phyloP scores from a whole-genome alignment of 129 eudicot species.

The Deinandra increscens region DNA sequence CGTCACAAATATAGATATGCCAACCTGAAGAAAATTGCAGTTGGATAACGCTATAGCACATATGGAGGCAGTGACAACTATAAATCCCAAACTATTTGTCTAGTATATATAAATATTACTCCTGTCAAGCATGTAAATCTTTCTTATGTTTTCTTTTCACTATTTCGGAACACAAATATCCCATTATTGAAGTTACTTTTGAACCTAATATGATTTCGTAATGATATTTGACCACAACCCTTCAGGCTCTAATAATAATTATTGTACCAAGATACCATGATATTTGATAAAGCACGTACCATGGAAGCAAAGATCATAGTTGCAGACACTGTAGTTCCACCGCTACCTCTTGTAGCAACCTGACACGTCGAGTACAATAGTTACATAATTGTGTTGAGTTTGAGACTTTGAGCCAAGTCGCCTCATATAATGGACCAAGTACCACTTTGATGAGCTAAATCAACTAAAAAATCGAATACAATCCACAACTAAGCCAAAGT shows the following conservation, averaged over 20 bases:
- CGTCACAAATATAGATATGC: constrained; percentile 87
- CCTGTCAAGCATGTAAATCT: not conserved
- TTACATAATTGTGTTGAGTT: constrained; percentile 14
- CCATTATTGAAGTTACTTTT: not conserved
- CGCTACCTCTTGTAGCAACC: constrained; percentile 82
- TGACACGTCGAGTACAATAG: constrained; percentile 11
- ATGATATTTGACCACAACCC: no score
- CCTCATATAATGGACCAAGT: constrained; percentile 15
- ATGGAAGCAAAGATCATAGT: constrained; percentile 89
- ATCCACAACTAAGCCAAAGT: not conserved
- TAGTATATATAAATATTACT: not conserved
- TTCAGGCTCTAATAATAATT: no score
- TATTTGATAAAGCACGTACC: constrained; percentile 47
- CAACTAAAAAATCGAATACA: not conserved
- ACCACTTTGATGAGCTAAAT: constrained; percentile 14
- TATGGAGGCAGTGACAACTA: constrained; percentile 1
- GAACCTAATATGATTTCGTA: not conserved
- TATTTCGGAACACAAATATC: not conserved
- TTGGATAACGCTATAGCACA: constrained; percentile 7
- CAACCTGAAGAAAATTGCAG: constrained; percentile 58
- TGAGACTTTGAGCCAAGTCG: constrained; percentile 9
- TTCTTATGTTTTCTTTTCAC: not conserved
- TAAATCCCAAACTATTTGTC: not conserved
- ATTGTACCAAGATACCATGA: no score
- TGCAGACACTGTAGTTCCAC: constrained; percentile 98